Percentiles rank a stretch among this genome's conserved stretches.
Conservation (phyloP, 2,329 filamentous ascomycete genomes). For the Alternaria novae-zelandiae region DNA sequence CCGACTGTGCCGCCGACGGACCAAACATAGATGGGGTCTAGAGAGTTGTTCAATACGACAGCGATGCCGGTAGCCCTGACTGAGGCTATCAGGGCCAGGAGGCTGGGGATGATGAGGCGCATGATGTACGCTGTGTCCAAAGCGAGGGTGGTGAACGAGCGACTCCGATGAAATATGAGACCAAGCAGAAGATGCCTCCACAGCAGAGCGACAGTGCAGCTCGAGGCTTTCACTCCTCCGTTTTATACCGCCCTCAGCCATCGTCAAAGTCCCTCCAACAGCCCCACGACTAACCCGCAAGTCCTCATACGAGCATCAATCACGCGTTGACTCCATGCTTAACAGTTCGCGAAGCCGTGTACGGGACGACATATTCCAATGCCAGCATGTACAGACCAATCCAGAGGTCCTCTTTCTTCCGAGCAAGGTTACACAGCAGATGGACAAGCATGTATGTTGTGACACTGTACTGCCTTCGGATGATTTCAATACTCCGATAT, state of each 20-base stretch:
- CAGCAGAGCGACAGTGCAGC: not conserved
- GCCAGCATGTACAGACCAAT: slow-evolving; percentile 1
- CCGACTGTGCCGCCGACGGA: slow-evolving; percentile 29
- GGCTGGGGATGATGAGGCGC: slow-evolving; percentile 15
- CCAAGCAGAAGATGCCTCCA: not conserved
- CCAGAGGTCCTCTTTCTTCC: not conserved
- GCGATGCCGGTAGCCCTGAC: slow-evolving; percentile 32
- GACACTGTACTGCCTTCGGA: slow-evolving; percentile 13
- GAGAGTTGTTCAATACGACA: slow-evolving; percentile 32
- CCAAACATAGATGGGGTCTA: slow-evolving; percentile 31
- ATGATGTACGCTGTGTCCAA: slow-evolving; percentile 12
- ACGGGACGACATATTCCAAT: not conserved
- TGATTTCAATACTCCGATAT: slow-evolving; percentile 20
- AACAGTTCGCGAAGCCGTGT: not conserved
- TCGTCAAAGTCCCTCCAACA: not conserved
- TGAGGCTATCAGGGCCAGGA: slow-evolving; percentile 22
- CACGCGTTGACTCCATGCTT: not conserved
- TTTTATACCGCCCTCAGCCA: not conserved
- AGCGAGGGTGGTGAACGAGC: not conserved
- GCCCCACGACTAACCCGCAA: not conserved
- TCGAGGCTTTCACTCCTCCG: not conserved
- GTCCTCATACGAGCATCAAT: not conserved
- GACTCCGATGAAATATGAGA: not conserved
- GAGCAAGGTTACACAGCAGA: slow-evolving; percentile 9
- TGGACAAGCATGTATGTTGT: slow-evolving; percentile 1